Base-by-base conservation (phyloP, 257 asterid genomes). In the Lithospermum erythrorhizon region DNA sequence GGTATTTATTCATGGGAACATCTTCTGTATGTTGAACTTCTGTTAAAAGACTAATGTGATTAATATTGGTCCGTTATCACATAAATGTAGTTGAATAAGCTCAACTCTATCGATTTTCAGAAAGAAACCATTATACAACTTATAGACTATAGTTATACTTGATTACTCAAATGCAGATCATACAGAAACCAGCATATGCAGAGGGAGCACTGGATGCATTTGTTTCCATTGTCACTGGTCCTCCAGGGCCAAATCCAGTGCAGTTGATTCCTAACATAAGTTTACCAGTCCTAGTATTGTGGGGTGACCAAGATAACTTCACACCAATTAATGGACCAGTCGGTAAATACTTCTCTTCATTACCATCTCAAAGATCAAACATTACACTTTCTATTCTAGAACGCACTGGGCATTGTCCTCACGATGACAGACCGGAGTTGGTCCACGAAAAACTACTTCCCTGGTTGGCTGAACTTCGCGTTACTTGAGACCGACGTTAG, bases 141-240 rank as follows among this genome's bases (percentile, higher is more conserved):
- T 22, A 0, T n/a, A n/a, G n/a, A n/a, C n/a, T n/a, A n/a, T 27
- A 41, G 1, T 54, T 30, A 2, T 32, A n/a, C 45, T 19, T 11
- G 45, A 22, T 22, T 29, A 30, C 9, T 0, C 5, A 23, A 37
- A 56, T 53, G 69, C 89, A 87, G 95, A 91, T 91, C 57, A 88
- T 91, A 59, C 58, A 79, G 62, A 79, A 64, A 59, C 96, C 98
- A n/a, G 88, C 96, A 14, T 72, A 75, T 0, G 89, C 76, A 23
- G 95, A 86, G 57, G 98, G 98, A 27, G 95, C 96, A n/a, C 87
- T 88, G 8, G 98, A 91, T 77, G 98, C 96, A 23, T 91, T 91
- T 61, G 87, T 91, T n/a, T 86, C 98, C 24, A 86, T 88, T 29
- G 68, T 91, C 59, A 91, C 98, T 0, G 98, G 98, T 6, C 94